Evolutionary conservation across 140 eudicot species (phyloP).

Genomic region (Erigeron philadelphicus): DNA sequence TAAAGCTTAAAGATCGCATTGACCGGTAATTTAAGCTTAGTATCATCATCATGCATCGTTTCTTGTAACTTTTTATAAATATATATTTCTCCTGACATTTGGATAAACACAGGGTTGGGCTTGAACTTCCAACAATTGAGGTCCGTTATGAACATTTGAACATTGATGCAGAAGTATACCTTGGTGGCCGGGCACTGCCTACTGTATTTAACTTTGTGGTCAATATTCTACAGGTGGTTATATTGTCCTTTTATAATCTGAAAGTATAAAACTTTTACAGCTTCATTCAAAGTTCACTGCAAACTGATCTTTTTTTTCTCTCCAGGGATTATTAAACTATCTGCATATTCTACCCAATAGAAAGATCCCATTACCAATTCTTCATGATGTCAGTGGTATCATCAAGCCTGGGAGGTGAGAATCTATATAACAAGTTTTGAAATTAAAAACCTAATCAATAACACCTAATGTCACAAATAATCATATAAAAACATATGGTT

Average conservation of each 20-base stretch:
- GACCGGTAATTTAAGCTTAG: conserved; percentile 41
- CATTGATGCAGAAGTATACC: conserved; percentile 57
- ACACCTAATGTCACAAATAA: background rate
- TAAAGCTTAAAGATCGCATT: conserved; percentile 56
- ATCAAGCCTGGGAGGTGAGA: conserved; percentile 64
- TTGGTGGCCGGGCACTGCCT: conserved; percentile 67
- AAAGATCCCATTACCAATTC: conserved; percentile 50
- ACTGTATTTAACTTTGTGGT: conserved; percentile 53
- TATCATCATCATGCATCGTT: conserved; percentile 3
- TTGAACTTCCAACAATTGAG: conserved; percentile 62
- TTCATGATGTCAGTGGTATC: conserved; percentile 68
- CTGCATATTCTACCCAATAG: conserved; percentile 57
- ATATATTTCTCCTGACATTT: background rate
- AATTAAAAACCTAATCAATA: no score
- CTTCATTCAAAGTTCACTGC: background rate
- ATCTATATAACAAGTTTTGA: background rate
- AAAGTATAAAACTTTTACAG: background rate
- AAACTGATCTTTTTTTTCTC: background rate
- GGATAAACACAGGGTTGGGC: conserved; percentile 49
- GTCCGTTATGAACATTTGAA: conserved; percentile 63
- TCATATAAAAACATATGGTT: conserved; percentile 6
- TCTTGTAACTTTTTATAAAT: background rate
- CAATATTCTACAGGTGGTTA: conserved; percentile 48
- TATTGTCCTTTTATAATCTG: background rate
- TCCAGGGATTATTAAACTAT: conserved; percentile 47